Conservation (phyloP, 768 basidiomycete genomes). For the Lactarius sanguifluus region DNA sequence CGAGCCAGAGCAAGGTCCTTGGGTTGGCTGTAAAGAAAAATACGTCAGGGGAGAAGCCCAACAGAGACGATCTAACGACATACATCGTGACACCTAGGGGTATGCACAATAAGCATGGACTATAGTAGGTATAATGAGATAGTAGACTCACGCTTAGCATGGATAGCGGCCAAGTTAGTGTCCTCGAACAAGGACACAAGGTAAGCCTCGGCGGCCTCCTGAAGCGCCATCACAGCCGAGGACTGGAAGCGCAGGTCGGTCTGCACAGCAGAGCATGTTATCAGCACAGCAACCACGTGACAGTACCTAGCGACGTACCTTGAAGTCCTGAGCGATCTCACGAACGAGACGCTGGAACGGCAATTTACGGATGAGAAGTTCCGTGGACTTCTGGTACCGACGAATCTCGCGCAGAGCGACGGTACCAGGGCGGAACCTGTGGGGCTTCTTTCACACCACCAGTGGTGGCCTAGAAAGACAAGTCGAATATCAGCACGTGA, state of each 20-base stretch:
- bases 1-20: slow-evolving; percentile 83
- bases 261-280: slow-evolving; percentile 39
- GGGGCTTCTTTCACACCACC: slow-evolving; percentile 99
- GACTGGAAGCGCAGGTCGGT: slow-evolving; percentile 95
- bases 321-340: slow-evolving; percentile 97
- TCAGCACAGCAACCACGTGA: slow-evolving; percentile 6
- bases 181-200: slow-evolving; percentile 86
- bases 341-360: slow-evolving; percentile 98
- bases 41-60: slow-evolving; percentile 29
- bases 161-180: slow-evolving; percentile 89
- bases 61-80: background rate
- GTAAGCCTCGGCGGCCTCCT: slow-evolving; percentile 91
- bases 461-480: slow-evolving; percentile 57
- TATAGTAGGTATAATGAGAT: background rate
- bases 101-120: background rate
- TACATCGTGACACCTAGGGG: slow-evolving; percentile 30
- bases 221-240: slow-evolving; percentile 90
- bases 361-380: slow-evolving; percentile 98
- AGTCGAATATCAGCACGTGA: slow-evolving; percentile 26
- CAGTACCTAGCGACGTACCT: slow-evolving; percentile 47
- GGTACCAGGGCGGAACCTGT: slow-evolving; percentile 95
- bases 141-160: slow-evolving; percentile 61
- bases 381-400: slow-evolving; percentile 98
- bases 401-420: slow-evolving; percentile 99
- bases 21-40: slow-evolving; percentile 51